Conservation (phyloP, 2,329 filamentous ascomycete species). For the Verruconis gallopava region DNA sequence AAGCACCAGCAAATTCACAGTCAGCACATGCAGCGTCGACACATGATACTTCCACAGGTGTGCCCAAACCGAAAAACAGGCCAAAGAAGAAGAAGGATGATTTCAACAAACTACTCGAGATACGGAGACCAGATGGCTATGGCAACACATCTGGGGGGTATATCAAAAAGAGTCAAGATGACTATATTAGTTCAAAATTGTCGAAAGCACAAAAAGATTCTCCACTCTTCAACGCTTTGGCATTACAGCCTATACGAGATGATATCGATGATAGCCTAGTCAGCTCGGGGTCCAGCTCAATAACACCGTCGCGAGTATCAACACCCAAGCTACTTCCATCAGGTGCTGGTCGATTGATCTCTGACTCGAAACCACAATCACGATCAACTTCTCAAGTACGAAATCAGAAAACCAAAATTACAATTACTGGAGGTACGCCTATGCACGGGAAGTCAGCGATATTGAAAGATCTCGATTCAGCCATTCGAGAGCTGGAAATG, state of each 20-base stretch:
- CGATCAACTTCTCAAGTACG: constrained; percentile 37
- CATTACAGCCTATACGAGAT: constrained; percentile 39
- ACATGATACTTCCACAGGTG: constrained; percentile 16
- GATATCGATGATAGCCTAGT: constrained; percentile 30
- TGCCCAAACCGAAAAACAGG: constrained; percentile 16
- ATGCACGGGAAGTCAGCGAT: constrained; percentile 73
- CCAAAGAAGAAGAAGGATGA: constrained; percentile 28
- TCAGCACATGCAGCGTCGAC: constrained; percentile 10
- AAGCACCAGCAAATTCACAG: constrained; percentile 17
- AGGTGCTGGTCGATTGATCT: constrained; percentile 67
- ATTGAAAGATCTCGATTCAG: constrained; percentile 55
- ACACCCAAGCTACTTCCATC: constrained; percentile 47
- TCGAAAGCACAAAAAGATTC: constrained; percentile 27
- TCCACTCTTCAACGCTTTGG: constrained; percentile 30
- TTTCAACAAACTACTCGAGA: constrained; percentile 26
- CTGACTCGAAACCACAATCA: constrained; percentile 51
- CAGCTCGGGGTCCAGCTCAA: constrained; percentile 16
- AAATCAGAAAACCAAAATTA: constrained; percentile 48
- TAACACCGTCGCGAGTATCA: constrained; percentile 28
- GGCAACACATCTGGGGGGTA: constrained; percentile 58
- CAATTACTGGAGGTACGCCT: constrained; percentile 61
- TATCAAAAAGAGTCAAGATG: constrained; percentile 58
- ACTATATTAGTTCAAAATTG: constrained; percentile 47
- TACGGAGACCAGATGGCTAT: constrained; percentile 41
- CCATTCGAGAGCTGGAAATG: constrained; percentile 81